Evolutionary conservation across 2,329 filamentous ascomycete genomes (phyloP).

Genomic region (Neocatenulostroma microsporum): DNA sequence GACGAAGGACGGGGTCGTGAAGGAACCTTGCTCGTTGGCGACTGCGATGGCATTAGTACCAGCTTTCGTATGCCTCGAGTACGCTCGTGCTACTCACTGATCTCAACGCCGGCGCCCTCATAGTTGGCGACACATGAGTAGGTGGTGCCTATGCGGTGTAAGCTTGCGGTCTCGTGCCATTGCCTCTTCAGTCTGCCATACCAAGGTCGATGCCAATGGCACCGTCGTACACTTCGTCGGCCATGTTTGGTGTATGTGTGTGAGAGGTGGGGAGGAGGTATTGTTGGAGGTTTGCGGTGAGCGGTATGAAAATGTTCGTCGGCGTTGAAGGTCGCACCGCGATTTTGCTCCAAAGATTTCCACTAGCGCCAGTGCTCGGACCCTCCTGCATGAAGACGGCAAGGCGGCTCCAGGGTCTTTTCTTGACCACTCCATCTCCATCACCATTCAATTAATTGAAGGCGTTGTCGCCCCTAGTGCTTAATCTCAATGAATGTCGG

Average conservation of each 20-base stretch:
- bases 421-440: too few relatives aligned
- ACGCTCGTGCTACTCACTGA: constrained; percentile 72
- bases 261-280: neutral
- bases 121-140: constrained; percentile 99
- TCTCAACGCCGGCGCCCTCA: constrained; percentile 99
- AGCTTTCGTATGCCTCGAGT: constrained; percentile 5
- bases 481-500: too few relatives aligned
- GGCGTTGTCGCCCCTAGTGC: too few relatives aligned
- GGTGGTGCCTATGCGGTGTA: constrained; percentile 67
- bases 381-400: too few relatives aligned
- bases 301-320: too few relatives aligned
- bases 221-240: constrained; percentile 98
- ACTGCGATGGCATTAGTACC: constrained; percentile 34
- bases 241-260: constrained; percentile 54
- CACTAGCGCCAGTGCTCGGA: too few relatives aligned
- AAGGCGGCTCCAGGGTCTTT: too few relatives aligned
- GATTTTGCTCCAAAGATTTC: too few relatives aligned
- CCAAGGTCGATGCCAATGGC: constrained; percentile 99
- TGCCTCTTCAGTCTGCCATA: constrained; percentile 35
- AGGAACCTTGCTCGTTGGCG: constrained; percentile 99
- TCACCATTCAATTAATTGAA: too few relatives aligned
- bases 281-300: too few relatives aligned
- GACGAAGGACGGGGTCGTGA: constrained; percentile 98
- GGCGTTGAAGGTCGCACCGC: too few relatives aligned
- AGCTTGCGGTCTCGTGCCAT: constrained; percentile 31